Evolutionary conservation across 768 basidiomycete genomes (phyloP), one percentile per base, ranked within the genome.

Genomic region (Xerocomellus dryophilus): DNA sequence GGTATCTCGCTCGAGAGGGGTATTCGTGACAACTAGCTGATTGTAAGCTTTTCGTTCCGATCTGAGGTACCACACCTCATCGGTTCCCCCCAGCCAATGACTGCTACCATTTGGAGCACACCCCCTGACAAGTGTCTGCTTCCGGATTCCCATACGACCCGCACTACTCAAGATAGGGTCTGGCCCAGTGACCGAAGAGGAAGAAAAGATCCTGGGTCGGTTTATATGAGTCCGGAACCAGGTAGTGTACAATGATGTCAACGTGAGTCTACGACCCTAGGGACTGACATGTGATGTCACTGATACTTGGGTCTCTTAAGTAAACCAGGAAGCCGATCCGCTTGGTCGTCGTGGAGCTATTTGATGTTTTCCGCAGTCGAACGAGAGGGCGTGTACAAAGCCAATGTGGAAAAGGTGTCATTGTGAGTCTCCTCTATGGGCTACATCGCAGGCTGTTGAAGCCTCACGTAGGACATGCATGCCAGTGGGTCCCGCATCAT

Each of bases 261-360:
- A 69, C 49, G 87, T 88, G 54, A 53, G 79, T 71, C 25, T 38
- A 43, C 31, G 18, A 40, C 10, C 18, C 15, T 15, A 6, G 15
- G 17, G 29, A 10, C 29, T 21, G 14, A 29, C 7, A 40, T 29
- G 27, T 7, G 2, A 23, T 18, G 14, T 40, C 35, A 18, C 34
- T 50, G 32, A 47, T 2, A 47, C 14, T 14, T 9, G 7, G 15
- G 17, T 21, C 27, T 11, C 17, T 21, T 15, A 25, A 21, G n/a
- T n/a, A n/a, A n/a, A n/a, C n/a, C n/a, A n/a, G n/a, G 72, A 51
- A 73, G 73, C 44, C 71, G 78, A 18, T 57, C 72, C 11, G 86
- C 85, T 0, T 90, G 88, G 84, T 84, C 86, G 0, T 85, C 85
- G 59, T 90, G 88, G 88, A 91, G 90, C 66, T 90, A 87, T 64